Conservation (phyloP, 805 yeast genomes). For the Tetrapisispora pingtungensis region DNA sequence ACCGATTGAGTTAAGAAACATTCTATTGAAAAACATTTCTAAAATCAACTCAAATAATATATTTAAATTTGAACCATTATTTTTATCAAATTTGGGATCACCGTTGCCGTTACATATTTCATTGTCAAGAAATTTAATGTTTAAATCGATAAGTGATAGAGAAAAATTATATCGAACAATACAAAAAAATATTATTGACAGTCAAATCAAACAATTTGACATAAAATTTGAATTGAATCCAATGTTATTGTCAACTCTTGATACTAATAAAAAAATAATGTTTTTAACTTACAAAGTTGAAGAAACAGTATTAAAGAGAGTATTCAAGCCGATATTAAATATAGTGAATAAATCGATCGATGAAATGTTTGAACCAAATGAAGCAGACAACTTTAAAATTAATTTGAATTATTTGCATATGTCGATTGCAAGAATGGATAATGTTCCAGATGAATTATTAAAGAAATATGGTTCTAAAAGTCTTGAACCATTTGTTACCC, state of each 20-base stretch:
- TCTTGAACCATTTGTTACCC: neutral
- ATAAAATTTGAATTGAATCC: neutral
- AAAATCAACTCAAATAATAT: constrained; percentile 3
- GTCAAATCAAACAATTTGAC: neutral
- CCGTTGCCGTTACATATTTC: constrained; percentile 24
- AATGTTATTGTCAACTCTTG: neutral
- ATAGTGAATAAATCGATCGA: neutral
- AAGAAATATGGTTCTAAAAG: neutral
- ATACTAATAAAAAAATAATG: neutral
- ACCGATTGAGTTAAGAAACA: constrained; percentile 8
- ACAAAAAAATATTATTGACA: neutral
- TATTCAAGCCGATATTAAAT: neutral
- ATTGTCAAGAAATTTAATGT: constrained; percentile 7
- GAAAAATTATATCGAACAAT: constrained; percentile 3
- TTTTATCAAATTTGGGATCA: constrained; percentile 18
- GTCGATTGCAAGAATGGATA: constrained; percentile 1
- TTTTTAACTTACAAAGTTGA: neutral
- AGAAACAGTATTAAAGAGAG: neutral
- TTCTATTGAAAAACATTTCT: constrained; percentile 3
- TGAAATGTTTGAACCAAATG: neutral
- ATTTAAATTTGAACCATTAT: constrained; percentile 11
- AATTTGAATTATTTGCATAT: neutral
- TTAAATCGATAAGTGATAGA: constrained; percentile 4
- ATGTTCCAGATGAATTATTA: neutral
- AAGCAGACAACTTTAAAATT: neutral